Percentiles rank a stretch among this genome's conserved stretches.
Conservation (phyloP, 2,329 filamentous ascomycete species). For the Zopfia rhizophila region DNA sequence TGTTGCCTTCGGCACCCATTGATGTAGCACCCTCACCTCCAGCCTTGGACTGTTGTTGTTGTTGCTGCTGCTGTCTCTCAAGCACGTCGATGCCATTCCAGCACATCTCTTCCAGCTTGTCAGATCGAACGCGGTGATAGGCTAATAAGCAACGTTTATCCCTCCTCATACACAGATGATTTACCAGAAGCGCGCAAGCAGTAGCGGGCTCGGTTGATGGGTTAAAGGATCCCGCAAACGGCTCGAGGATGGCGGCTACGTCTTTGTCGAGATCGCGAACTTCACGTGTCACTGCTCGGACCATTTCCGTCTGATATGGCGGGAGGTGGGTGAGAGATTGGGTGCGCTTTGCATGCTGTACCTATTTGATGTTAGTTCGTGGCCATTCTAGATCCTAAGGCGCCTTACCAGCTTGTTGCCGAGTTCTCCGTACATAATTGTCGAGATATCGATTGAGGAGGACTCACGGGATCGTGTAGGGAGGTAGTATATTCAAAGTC, state of each 20-base stretch:
- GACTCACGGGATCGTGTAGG: too few species aligned
- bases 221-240: conserved; percentile 86
- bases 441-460: neutral
- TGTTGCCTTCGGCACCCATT: conserved; percentile 60
- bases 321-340: conserved; percentile 87
- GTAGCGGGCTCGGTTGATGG: conserved; percentile 83
- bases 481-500: too few species aligned
- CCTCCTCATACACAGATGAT: conserved; percentile 92
- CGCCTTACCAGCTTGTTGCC: conserved; percentile 80
- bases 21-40: conserved; percentile 43
- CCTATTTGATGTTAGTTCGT: conserved; percentile 62
- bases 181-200: conserved; percentile 88
- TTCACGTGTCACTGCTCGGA: conserved; percentile 87
- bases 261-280: conserved; percentile 93
- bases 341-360: conserved; percentile 94
- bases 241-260: conserved; percentile 79
- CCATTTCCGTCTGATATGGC: conserved; percentile 90
- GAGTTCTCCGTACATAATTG: conserved; percentile 83
- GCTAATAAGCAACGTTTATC: conserved; percentile 96
- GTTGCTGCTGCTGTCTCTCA: conserved; percentile 71
- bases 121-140: conserved; percentile 89
- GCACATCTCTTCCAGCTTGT: conserved; percentile 92
- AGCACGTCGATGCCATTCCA: conserved; percentile 90
- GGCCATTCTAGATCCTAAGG: too few species aligned
- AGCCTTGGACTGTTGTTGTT: conserved; percentile 53